Evolutionary conservation across 495 filamentous ascomycete species (phyloP).

Genomic region (Lophiotrema nucula): DNA sequence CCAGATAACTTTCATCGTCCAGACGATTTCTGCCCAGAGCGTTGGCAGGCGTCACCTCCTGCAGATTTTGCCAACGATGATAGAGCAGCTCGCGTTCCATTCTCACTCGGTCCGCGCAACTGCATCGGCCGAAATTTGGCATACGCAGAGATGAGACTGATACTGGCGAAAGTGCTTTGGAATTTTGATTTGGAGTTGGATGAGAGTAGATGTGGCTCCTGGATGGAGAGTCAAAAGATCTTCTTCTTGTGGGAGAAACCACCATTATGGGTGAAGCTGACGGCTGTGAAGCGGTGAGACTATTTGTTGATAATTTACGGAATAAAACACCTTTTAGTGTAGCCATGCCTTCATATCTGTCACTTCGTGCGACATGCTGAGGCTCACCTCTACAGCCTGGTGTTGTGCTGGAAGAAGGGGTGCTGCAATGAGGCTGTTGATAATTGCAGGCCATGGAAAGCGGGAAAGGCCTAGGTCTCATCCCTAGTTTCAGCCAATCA

Average conservation of each 20-base stretch:
- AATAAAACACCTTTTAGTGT: too few relatives aligned
- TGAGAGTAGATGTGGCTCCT: slow-evolving; percentile 25
- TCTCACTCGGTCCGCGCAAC: slow-evolving; percentile 57
- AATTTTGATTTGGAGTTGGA: slow-evolving; percentile 32
- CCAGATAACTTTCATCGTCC: slow-evolving; percentile 50
- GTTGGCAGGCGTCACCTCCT: slow-evolving; percentile 44
- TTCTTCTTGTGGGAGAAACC: slow-evolving; percentile 31
- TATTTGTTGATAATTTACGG: background rate
- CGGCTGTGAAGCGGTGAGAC: slow-evolving; percentile 2
- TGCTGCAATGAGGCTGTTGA: too few relatives aligned
- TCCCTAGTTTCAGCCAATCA: too few relatives aligned
- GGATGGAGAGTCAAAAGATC: slow-evolving; percentile 47
- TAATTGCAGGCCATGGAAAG: too few relatives aligned
- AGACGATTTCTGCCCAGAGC: slow-evolving; percentile 51
- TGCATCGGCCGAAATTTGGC: slow-evolving; percentile 51
- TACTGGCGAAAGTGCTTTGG: slow-evolving; percentile 19
- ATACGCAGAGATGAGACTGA: slow-evolving; percentile 25
- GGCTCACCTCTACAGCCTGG: too few relatives aligned
- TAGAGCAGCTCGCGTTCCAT: slow-evolving; percentile 52
- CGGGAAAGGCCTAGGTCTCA: too few relatives aligned
- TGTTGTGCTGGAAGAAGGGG: too few relatives aligned
- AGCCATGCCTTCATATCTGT: too few relatives aligned
- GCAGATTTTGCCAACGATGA: slow-evolving; percentile 45
- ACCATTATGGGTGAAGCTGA: slow-evolving; percentile 26
- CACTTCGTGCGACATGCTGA: too few relatives aligned